Evolutionary conservation across 2,329 filamentous ascomycete genomes (phyloP).

Genomic region (Fusarium oxysporum): DNA sequence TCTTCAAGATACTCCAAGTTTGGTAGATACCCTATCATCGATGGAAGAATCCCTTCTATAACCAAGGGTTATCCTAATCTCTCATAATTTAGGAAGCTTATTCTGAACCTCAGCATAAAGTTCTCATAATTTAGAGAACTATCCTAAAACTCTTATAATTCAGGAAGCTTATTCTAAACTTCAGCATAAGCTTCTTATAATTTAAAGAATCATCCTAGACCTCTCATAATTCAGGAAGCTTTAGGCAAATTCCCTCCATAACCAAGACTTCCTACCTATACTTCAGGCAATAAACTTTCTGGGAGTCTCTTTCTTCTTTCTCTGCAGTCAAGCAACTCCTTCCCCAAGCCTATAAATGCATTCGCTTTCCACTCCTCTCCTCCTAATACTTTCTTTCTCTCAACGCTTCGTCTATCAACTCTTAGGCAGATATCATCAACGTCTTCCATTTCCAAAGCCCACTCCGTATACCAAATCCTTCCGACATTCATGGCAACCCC

Average conservation of each 20-base stretch:
- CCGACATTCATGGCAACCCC: not conserved
- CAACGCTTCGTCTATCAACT: not conserved
- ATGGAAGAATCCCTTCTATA: not conserved
- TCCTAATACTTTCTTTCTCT: not conserved
- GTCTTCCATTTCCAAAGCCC: not conserved
- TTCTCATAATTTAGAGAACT: not conserved
- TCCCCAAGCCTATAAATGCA: not conserved
- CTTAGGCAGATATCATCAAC: not conserved
- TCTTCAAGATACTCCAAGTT: not conserved
- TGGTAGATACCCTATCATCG: not conserved
- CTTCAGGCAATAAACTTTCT: not conserved
- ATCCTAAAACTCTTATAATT: too few species aligned
- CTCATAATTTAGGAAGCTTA: not conserved
- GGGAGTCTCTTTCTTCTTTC: not conserved
- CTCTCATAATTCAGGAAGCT: not conserved
- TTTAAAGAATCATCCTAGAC: not conserved
- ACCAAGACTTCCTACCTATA: not conserved
- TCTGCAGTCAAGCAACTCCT: not conserved
- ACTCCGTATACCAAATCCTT: not conserved
- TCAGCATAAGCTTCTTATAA: not conserved
- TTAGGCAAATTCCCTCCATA: not conserved
- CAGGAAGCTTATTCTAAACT: not conserved
- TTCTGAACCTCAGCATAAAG: not conserved
- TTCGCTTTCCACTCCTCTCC: not conserved
- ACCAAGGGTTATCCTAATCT: not conserved